Evolutionary conservation across 352 stramenopile species (phyloP), one percentile per base, ranked within the genome.

Genomic region (Phytophthora podocarpi): DNA sequence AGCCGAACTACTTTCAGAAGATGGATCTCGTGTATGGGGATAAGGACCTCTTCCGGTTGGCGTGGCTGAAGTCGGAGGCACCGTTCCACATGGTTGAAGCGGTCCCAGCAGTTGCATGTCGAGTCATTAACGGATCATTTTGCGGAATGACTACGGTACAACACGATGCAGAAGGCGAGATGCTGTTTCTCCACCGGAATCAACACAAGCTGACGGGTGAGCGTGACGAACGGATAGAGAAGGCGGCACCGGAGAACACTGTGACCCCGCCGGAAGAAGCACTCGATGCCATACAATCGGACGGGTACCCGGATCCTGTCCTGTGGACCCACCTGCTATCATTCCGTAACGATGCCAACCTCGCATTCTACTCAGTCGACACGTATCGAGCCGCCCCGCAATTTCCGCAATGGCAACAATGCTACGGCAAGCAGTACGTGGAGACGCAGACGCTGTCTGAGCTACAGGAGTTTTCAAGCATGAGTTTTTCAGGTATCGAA

Each of bases 61-160:
- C 82, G 21, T 89, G 82, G 82, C 50, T 89, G 42, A 91, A 91
- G 53, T 64, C 72, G n/a, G 63, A 72, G 24, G 60, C 64, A n/a
- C 51, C 64, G 2, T 91, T 83, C 36, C 57, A 72, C 55, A 89
- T 89, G 77, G 60, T 91, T 1, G 56, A 57, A 18, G 68, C 56
- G 5, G 73, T 78, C 0, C 76, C 79, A 0, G 76, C 56, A 3
- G 51, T 78, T 4, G 79, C 70, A 0, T 77, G 79, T 0, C 53
- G 52, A 10, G 39, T 80, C 7, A 34, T 70, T 9, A 37, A 36
- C 0, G 30, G 48, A 13, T 57, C 51, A 51, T 91, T 87, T 48
- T 91, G 80, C 35, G 82, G 82, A 18, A 74, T 82, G 63, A 82
- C 79, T n/a, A 90, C 89, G 81, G 74, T 81, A 2, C 80, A 91